Base-by-base conservation (phyloP, 345 rosid species). In the Eucalyptus decipiens region DNA sequence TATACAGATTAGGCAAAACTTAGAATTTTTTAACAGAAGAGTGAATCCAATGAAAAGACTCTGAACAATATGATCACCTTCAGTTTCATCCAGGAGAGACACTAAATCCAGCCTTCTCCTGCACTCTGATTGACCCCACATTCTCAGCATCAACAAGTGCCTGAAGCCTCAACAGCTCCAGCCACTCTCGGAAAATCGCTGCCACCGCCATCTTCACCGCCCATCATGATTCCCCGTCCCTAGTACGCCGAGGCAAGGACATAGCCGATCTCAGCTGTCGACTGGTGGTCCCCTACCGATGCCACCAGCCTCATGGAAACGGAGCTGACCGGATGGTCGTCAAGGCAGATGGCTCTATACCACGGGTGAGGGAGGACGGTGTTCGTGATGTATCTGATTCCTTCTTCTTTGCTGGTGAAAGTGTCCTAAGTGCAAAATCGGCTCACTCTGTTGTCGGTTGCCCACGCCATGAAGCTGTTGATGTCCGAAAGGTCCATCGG, bases 381-480 rank as follows among this genome's bases (percentile, higher is more conserved):
- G 81, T 90, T 86, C 34, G 80, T 91, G 65, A 97, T 93, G 88
- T 72, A 93, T 30, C 88, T 85, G 40, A 94, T 76, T n/a, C 87
- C 97, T 1, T 88, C 95, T 89, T 95, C 96, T 91, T 87, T 93
- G 93, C 90, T 89, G 2, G 88, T 90, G 93, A 88, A 93, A 58
- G 99, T 92, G 50, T 95, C 95, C 93, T 93, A 93, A 4, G 92
- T 47, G 93, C 97, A 93, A 87, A 91, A 94, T 17, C 90, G 93
- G 40, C 93, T 19, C 45, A 94, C 95, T 40, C 90, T 89, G 81
- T 85, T 85, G 86, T 94, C 97, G 19, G 90, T 81, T 4, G 93
- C 95, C 99, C 97, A 95, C 11, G 91, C 94, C 97, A 94, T 94
- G 94, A 95, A 93, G 52, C 93, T 93, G 50, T 96, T 95, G 4